Conservation (phyloP, 352 stramenopile species). For the Saprolegnia parasitica region DNA sequence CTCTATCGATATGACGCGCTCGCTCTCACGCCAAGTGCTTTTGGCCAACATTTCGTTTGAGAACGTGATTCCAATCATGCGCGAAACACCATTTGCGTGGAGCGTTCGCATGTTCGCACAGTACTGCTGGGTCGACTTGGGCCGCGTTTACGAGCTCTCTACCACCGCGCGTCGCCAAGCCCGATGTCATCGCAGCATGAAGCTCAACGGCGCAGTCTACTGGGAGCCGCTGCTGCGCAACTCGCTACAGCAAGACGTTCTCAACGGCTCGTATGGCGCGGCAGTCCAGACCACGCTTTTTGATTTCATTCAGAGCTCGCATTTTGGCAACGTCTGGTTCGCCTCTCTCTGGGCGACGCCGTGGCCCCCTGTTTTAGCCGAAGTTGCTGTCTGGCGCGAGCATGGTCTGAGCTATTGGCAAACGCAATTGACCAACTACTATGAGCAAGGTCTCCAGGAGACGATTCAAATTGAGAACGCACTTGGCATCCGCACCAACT, state of each 20-base stretch:
- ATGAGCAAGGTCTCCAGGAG: not conserved
- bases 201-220: not conserved
- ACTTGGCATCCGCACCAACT: not conserved
- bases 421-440: not conserved
- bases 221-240: not conserved
- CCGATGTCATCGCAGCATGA: not conserved
- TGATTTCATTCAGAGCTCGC: not conserved
- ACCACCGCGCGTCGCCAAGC: not conserved
- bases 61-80: not conserved
- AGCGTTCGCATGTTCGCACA: not conserved
- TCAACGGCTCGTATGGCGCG: not conserved
- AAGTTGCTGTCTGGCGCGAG: not conserved
- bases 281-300: not conserved
- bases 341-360: not conserved
- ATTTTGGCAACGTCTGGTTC: not conserved
- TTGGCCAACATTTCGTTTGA: not conserved
- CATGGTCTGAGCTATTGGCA: not conserved
- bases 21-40: not conserved
- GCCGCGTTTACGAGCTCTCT: not conserved
- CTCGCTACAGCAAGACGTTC: not conserved
- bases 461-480: slow-evolving; percentile 11
- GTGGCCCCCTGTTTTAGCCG: not conserved
- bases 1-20: not conserved
- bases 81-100: not conserved
- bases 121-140: slow-evolving; percentile 4